These are phyloP conservation scores for Puccinia polysora DNA, from an alignment of 1,284 basidiomycete species.

Conservation along the genomic window DNA sequence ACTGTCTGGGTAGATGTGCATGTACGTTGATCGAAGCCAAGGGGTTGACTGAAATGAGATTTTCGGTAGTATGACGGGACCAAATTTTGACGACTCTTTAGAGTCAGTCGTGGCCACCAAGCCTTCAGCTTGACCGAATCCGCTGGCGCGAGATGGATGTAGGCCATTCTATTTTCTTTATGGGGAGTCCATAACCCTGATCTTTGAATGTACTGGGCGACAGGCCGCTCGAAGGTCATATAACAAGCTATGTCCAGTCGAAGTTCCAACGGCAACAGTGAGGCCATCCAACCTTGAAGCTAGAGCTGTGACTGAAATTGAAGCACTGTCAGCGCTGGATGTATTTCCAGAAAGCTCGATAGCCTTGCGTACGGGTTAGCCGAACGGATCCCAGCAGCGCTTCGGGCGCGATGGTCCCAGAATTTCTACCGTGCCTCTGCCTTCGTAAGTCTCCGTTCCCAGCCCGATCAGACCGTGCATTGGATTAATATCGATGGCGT, in stretches of 20 bases:
- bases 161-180: conserved; percentile 83
- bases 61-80: conserved; percentile 71
- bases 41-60: conserved; percentile 88
- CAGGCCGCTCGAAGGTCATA: conserved; percentile 86
- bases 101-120: conserved; percentile 82
- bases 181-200: conserved; percentile 90
- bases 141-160: conserved; percentile 36
- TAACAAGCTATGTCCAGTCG: conserved; percentile 84
- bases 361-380: conserved; percentile 52
- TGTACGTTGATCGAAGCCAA: conserved; percentile 78
- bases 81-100: conserved; percentile 94
- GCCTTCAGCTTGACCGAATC: conserved; percentile 51
- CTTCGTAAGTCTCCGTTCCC: conserved; percentile 62
- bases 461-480: conserved; percentile 87
- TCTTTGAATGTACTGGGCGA: conserved; percentile 85
- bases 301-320: conserved; percentile 75
- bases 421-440: conserved; percentile 79
- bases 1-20: conserved; percentile 81
- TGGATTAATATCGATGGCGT: conserved; percentile 86
- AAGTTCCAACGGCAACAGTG: conserved; percentile 88
- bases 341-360: conserved; percentile 56
- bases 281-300: conserved; percentile 80
- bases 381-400: conserved; percentile 61
- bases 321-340: conserved; percentile 45
- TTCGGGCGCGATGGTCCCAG: conserved; percentile 88